phyloP scores from a whole-genome alignment of 2,329 filamentous ascomycete species.

The Penicillium nordicum region DNA sequence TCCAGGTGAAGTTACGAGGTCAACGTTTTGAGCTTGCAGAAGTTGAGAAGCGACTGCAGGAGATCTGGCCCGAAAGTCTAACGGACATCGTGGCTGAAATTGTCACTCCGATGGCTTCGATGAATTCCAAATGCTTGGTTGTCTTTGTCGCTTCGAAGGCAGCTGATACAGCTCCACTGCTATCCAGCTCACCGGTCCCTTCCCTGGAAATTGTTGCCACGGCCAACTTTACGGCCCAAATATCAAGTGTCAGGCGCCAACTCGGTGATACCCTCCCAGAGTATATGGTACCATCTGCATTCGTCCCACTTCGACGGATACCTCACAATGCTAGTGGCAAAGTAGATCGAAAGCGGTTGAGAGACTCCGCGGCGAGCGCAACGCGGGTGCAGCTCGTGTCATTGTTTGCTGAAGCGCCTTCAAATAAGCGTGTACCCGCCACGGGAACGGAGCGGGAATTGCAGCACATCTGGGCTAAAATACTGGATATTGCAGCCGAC shows the following conservation, averaged over 20 bases:
- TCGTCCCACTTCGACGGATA: constrained; percentile 4
- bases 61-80: neutral
- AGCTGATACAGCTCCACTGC: neutral
- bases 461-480: constrained; percentile 6
- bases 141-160: constrained; percentile 4
- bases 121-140: neutral
- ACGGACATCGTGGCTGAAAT: neutral
- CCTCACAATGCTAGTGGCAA: constrained; percentile 6
- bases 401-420: neutral
- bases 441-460: neutral
- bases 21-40: constrained; percentile 16
- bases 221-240: neutral
- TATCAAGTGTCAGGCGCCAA: neutral
- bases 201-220: neutral
- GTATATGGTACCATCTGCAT: constrained; percentile 10
- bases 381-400: constrained; percentile 1
- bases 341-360: constrained; percentile 7
- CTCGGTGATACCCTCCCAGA: constrained; percentile 5
- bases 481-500: neutral
- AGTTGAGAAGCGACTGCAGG: constrained; percentile 9
- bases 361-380: neutral
- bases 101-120: neutral
- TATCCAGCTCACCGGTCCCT: neutral
- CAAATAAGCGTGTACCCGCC: neutral
- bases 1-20: constrained; percentile 22